Percentiles rank a stretch among this genome's conserved stretches.
Evolutionary conservation across 2,329 filamentous ascomycete genomes (phyloP).

Genomic region (Fusarium coicis): DNA sequence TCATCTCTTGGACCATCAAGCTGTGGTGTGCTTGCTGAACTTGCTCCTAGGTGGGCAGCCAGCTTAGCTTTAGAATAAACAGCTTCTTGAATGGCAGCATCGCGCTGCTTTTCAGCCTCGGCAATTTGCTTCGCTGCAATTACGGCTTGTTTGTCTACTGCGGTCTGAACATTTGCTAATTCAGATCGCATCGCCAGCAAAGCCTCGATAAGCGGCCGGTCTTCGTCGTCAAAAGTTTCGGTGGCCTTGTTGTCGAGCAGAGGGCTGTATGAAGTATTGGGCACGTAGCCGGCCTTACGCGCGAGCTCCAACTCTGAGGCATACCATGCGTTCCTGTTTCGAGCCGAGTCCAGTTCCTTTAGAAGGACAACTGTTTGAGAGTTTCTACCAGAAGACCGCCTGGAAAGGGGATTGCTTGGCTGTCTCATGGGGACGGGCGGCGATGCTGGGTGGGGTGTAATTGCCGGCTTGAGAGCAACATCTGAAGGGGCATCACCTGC

Average conservation of each 20-base stretch:
- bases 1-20: conserved; percentile 70
- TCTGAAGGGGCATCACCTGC: conserved; percentile 77
- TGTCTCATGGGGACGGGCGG: conserved; percentile 69
- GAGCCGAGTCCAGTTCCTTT: conserved; percentile 86
- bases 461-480: conserved; percentile 53
- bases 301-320: conserved; percentile 94
- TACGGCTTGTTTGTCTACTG: conserved; percentile 88
- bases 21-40: conserved; percentile 69
- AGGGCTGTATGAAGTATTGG: conserved; percentile 75
- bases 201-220: conserved; percentile 91
- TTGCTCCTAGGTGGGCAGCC: conserved; percentile 77
- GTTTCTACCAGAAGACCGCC: conserved; percentile 70
- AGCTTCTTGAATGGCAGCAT: conserved; percentile 93
- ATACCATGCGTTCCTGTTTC: conserved; percentile 95
- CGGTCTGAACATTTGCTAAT: conserved; percentile 86
- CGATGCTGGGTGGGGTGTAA: conserved; percentile 60
- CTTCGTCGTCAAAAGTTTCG: conserved; percentile 89
- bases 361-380: conserved; percentile 78
- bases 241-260: conserved; percentile 79
- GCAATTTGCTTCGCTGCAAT: conserved; percentile 89
- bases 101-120: conserved; percentile 92
- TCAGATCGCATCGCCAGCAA: conserved; percentile 91
- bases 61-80: conserved; percentile 94
- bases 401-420: conserved; percentile 66
- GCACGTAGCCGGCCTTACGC: conserved; percentile 86